Base-by-base conservation (phyloP, 2,329 filamentous ascomycete genomes). In the Niveomyces coronatus region DNA sequence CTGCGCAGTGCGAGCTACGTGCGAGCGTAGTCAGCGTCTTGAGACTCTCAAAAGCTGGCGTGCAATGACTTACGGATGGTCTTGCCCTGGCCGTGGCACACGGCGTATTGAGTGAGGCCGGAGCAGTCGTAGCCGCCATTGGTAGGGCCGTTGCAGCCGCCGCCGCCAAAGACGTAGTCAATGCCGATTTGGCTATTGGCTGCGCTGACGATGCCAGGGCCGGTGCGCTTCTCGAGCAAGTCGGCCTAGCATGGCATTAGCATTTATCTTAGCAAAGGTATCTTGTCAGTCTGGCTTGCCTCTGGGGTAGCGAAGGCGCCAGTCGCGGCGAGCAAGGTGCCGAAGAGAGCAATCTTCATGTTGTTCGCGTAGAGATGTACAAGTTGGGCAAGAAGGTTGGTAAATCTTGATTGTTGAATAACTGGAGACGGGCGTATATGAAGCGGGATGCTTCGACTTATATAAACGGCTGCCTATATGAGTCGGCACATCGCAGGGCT, bases 111-210 rank as follows among this genome's bases (percentile, higher is more conserved):
- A 13, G 45, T 47, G 13, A 47, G 43, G 27, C 40, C 45, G 23
- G 45, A 47, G 41, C 45, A 47, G 32, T 45, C 45, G 30, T 28
- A 47, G 31, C 45, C 45, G 30, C 45, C 45, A 14, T 47, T 40
- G 39, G 45, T 40, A 8, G 39, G 38, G 13, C 45, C 45, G 7
- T 43, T 35, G 41, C 41, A 44, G 33, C 40, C 40, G 28, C 44
- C 44, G 23, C 43, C 44, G 18, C 45, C 45, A 20, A 33, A 46
- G 36, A 46, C 41, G 34, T 43, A 45, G 6, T 36, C 37, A 20
- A 39, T 29, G 31, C 45, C 43, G 13, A 41, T 34, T 36, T 43
- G 34, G 19, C 34, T 41, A 16, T 42, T 24, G 34, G 45, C 45
- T 13, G 43, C 43, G 10, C 17, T 26, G 31, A 45, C 43, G 27